Evolutionary conservation across 2,329 filamentous ascomycete genomes (phyloP).

Genomic region (Xylaria sp.): DNA sequence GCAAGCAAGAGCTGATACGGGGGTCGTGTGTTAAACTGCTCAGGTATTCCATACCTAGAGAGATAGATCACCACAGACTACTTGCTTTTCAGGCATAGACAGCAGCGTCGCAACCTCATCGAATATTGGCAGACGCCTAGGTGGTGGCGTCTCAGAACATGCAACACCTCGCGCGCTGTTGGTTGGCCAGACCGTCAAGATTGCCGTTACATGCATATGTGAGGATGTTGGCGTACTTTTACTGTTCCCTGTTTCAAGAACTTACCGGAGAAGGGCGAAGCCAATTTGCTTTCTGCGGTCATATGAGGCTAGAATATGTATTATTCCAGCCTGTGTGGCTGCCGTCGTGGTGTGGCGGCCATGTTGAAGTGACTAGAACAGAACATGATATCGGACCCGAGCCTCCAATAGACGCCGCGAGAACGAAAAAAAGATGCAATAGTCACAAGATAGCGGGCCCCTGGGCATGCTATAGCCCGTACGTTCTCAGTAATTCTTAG

Average conservation of each 20-base stretch:
- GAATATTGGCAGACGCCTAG: neutral
- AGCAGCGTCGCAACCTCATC: neutral
- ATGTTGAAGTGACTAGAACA: neutral
- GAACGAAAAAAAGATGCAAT: neutral
- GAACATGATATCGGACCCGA: neutral
- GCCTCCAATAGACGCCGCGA: neutral
- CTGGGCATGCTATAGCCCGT: too few relatives aligned
- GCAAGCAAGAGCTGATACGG: too few relatives aligned
- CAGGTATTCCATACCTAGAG: too few relatives aligned
- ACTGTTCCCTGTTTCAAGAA: neutral
- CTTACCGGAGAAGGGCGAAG: neutral
- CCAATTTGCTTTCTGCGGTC: neutral
- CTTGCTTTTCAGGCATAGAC: neutral
- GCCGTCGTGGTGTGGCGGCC: neutral
- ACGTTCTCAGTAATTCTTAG: too few relatives aligned
- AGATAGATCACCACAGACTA: too few relatives aligned
- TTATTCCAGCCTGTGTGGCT: neutral
- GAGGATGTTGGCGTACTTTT: neutral
- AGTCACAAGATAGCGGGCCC: neutral
- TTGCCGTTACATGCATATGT: neutral
- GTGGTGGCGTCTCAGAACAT: too few relatives aligned
- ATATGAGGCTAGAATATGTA: neutral
- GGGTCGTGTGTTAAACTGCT: too few relatives aligned
- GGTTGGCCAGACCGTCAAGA: neutral
- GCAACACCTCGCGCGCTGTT: too few relatives aligned